Conservation (phyloP, 2,329 filamentous ascomycete species). For the Podosphaera xanthii region DNA sequence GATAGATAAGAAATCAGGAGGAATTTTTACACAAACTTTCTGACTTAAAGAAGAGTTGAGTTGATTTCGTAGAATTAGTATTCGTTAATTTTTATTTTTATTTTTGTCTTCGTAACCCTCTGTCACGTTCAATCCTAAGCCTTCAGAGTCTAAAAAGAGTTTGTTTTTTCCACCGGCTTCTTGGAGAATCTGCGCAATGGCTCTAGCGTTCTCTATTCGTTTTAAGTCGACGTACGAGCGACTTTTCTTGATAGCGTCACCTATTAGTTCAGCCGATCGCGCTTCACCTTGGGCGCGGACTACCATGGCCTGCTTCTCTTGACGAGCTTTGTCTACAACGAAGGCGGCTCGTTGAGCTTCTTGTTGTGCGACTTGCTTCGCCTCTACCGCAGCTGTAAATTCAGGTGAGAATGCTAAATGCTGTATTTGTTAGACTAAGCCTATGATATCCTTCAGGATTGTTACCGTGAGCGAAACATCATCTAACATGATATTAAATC, state of each 20-base stretch:
- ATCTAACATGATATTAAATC: constrained; percentile 93
- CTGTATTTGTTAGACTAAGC: constrained; percentile 17
- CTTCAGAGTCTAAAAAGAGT: constrained; percentile 76
- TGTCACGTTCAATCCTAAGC: constrained; percentile 74
- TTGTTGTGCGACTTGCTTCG: constrained; percentile 60
- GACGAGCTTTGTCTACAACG: constrained; percentile 92
- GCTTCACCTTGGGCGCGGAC: constrained; percentile 98
- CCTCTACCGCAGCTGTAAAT: constrained; percentile 50
- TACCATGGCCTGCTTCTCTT: constrained; percentile 98
- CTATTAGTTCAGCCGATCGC: constrained; percentile 88
- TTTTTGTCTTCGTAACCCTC: constrained; percentile 23
- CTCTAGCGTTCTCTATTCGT: constrained; percentile 89
- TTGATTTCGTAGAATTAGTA: not conserved
- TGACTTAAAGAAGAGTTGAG: not conserved
- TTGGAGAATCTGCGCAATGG: constrained; percentile 72
- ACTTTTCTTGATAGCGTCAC: constrained; percentile 98
- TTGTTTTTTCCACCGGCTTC: constrained; percentile 76
- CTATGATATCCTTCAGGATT: not conserved
- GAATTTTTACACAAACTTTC: no score
- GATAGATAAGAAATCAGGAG: no score
- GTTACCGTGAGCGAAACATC: constrained; percentile 89
- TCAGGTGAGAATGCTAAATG: constrained; percentile 53
- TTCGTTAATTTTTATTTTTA: constrained; percentile 21
- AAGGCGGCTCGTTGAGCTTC: constrained; percentile 94
- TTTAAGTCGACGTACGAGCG: constrained; percentile 90